Evolutionary conservation across 371 early-diverging fungal species (phyloP).

Genomic region (Mortierella sp.): DNA sequence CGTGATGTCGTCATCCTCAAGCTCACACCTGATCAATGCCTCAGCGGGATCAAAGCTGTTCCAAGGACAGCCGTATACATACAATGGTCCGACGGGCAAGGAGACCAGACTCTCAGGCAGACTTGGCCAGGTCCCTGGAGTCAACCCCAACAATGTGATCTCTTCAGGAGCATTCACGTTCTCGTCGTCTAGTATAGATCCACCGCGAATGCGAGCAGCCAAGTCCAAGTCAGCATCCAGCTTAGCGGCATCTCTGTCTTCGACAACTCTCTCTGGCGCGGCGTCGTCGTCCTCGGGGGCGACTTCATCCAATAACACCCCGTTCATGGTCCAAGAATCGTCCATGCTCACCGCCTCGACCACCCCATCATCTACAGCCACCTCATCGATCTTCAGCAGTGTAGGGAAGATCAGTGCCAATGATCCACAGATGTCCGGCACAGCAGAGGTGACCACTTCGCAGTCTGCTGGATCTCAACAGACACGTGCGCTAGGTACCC

Average conservation of each 20-base stretch:
- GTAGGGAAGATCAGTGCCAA: too few relatives aligned
- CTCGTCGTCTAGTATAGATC: background rate
- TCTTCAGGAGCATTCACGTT: background rate
- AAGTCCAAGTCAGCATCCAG: constrained; percentile 29
- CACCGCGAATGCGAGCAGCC: constrained; percentile 8
- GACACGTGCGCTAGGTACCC: constrained; percentile 3
- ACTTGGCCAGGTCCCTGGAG: background rate
- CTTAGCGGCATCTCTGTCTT: constrained; percentile 17
- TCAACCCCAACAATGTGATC: too few relatives aligned
- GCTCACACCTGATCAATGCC: too few relatives aligned
- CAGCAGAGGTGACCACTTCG: constrained; percentile 3
- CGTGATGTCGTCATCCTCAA: background rate
- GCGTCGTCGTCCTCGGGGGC: background rate
- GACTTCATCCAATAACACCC: constrained; percentile 3
- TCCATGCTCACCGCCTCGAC: background rate
- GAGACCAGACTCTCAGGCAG: constrained; percentile 25
- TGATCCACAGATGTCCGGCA: background rate
- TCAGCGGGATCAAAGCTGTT: constrained; percentile 1
- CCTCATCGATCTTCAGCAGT: too few relatives aligned
- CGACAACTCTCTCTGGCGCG: constrained; percentile 8
- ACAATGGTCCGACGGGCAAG: constrained; percentile 6
- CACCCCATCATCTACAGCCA: background rate
- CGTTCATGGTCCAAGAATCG: constrained; percentile 18
- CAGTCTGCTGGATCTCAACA: background rate
- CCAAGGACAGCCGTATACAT: constrained; percentile 6